phyloP scores from a whole-genome alignment of 2,329 filamentous ascomycete genomes.

The Xylariaceae sp. region DNA sequence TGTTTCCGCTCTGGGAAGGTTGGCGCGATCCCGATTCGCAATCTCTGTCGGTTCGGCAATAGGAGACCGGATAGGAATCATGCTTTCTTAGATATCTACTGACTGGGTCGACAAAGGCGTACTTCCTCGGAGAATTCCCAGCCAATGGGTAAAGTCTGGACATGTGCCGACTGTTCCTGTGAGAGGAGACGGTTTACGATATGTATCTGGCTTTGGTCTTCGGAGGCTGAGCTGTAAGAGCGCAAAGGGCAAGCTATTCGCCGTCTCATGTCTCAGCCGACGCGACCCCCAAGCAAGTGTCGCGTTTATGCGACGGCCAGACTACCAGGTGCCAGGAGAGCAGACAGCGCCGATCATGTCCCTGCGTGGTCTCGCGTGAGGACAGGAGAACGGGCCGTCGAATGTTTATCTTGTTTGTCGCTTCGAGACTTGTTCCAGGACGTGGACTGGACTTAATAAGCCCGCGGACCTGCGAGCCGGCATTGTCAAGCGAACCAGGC shows the following conservation, averaged over 20 bases:
- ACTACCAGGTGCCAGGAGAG: too few species aligned
- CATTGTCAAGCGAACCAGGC: constrained; percentile 29
- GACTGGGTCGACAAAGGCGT: constrained; percentile 25
- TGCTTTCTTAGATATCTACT: background rate
- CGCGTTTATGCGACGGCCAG: too few species aligned
- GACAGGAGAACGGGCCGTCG: constrained; percentile 23
- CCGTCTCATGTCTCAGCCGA: too few species aligned
- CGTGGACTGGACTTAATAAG: constrained; percentile 7
- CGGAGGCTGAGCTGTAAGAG: constrained; percentile 9
- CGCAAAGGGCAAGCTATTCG: background rate
- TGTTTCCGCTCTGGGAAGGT: constrained; percentile 22
- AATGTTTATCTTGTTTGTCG: background rate
- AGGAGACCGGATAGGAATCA: background rate
- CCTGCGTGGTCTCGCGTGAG: too few species aligned
- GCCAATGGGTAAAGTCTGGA: constrained; percentile 21
- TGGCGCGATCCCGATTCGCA: constrained; percentile 15
- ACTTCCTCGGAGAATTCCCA: constrained; percentile 20
- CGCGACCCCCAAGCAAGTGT: too few species aligned
- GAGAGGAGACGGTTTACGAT: background rate
- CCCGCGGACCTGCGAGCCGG: constrained; percentile 30
- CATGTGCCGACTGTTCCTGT: constrained; percentile 16
- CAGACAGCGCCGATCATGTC: too few species aligned
- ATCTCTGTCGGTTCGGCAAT: constrained; percentile 13
- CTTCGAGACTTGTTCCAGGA: constrained; percentile 6
- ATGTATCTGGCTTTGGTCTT: background rate